These are phyloP conservation scores for Rhipidocladum racemiflorum DNA, from an alignment of 176 grass and related monocot species.

Conservation along the genomic window DNA sequence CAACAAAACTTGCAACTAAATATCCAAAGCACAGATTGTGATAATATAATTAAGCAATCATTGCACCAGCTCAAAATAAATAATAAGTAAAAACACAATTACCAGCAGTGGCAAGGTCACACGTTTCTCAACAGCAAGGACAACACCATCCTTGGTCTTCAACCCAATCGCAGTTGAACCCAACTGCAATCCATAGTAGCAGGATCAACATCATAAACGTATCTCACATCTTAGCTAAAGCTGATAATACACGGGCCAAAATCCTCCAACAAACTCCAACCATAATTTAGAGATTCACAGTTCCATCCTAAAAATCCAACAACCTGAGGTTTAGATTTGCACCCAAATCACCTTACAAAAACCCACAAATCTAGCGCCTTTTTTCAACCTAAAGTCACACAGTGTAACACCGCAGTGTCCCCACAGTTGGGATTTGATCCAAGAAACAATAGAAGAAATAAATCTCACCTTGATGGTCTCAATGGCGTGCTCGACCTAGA, in stretches of 20 bases:
- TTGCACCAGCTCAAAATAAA: not conserved
- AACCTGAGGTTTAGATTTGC: not conserved
- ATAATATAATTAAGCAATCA: not conserved
- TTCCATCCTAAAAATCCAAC: not conserved
- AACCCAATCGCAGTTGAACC: no score
- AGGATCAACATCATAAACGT: not conserved
- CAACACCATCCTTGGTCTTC: constrained; percentile 91
- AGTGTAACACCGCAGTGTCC: not conserved
- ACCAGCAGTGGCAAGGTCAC: constrained; percentile 89
- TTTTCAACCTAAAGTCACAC: not conserved
- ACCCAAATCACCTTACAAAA: not conserved
- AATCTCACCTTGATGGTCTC: constrained; percentile 89
- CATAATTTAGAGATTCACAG: not conserved
- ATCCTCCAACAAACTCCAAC: not conserved
- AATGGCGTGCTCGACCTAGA: constrained; percentile 97
- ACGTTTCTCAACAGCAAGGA: constrained; percentile 94
- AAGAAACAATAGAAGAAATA: not conserved
- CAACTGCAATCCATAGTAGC: not conserved
- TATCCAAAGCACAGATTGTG: not conserved
- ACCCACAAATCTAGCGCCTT: not conserved
- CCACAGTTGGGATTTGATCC: constrained; percentile 3
- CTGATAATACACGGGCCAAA: not conserved
- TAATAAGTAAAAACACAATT: not conserved
- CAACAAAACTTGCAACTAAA: not conserved
- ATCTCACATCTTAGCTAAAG: not conserved